Evolutionary conservation across 2,329 filamentous ascomycete species (phyloP).

Genomic region (Fusarium tanahbumbuense): DNA sequence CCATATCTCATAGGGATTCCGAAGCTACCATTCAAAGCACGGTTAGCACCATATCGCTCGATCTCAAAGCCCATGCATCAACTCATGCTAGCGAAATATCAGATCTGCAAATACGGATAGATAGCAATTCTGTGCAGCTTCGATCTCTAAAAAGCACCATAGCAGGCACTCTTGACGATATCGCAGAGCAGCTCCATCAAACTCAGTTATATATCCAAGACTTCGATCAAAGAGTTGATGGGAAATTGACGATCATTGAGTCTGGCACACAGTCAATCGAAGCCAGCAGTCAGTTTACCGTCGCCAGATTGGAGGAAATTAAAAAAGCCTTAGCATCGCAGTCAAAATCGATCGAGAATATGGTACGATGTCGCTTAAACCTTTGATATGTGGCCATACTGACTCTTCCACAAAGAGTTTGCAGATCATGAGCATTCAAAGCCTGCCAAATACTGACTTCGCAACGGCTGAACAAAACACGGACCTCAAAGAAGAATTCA

Average conservation of each 20-base stretch:
- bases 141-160: neutral
- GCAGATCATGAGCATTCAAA: fast-evolving
- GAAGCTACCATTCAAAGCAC: neutral
- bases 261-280: neutral
- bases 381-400: fast-evolving
- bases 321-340: neutral
- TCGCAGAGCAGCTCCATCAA: neutral
- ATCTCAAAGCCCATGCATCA: neutral
- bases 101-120: neutral
- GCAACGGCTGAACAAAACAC: neutral
- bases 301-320: neutral
- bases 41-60: neutral
- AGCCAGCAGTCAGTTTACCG: fast-evolving
- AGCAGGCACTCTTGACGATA: fast-evolving
- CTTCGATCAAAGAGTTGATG: neutral
- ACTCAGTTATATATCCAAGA: neutral
- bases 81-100: fast-evolving
- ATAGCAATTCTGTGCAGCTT: neutral
- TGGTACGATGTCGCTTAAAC: neutral
- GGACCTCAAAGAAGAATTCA: fast-evolving
- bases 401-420: fast-evolving
- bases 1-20: neutral
- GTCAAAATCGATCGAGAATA: neutral
- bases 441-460: fast-evolving
- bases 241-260: neutral